These are phyloP conservation scores for Hypoxylon sp. DNA, from an alignment of 2,329 filamentous ascomycete species.

Conservation along the genomic window DNA sequence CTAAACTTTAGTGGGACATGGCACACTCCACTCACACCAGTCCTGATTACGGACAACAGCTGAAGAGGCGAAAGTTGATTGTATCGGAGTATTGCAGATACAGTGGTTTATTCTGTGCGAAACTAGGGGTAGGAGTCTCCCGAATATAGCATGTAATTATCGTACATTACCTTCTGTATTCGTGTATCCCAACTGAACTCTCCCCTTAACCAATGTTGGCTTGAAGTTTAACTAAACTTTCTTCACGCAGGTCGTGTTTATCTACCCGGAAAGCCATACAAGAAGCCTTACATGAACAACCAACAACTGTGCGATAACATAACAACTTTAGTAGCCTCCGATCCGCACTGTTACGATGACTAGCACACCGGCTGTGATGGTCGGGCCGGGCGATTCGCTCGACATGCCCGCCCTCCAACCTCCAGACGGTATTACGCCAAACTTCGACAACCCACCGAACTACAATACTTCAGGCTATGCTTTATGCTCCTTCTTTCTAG, in stretches of 20 bases:
- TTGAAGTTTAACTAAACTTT: neutral
- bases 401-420: neutral
- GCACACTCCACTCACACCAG: neutral
- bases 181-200: neutral
- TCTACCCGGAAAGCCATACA: neutral
- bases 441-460: neutral
- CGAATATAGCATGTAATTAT: neutral
- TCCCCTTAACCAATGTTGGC: neutral
- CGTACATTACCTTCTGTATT: neutral
- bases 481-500: neutral
- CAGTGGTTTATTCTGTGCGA: neutral
- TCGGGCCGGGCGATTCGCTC: neutral
- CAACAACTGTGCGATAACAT: neutral
- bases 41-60: neutral
- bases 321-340: neutral
- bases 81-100: neutral
- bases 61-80: neutral
- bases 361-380: neutral
- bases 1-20: neutral
- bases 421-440: neutral
- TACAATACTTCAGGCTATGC: neutral
- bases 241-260: neutral
- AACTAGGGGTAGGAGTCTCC: neutral
- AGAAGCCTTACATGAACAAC: neutral
- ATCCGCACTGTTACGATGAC: neutral